A percentile compares a stretch with the other conserved stretches of the same genome.
Evolutionary conservation across 208 protist genomes (phyloP).

Genomic region (Acanthamoeba lenticulata): DNA sequence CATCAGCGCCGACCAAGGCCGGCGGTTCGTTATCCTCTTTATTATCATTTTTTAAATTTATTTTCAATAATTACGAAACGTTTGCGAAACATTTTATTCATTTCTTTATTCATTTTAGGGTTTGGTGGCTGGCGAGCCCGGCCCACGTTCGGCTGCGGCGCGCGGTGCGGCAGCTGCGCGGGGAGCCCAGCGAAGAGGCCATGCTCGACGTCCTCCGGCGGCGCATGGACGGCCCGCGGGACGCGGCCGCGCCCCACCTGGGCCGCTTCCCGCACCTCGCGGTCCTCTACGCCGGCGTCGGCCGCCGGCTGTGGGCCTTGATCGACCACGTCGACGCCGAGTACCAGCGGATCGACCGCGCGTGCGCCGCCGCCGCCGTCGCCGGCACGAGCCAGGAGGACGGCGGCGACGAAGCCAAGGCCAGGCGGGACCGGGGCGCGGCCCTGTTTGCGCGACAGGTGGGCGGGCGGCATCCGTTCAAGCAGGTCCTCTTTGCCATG

Average conservation of each 20-base stretch:
- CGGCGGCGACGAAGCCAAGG: not conserved
- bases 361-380: not conserved
- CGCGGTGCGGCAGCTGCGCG: not conserved
- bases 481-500: conserved; percentile 6
- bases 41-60: too few species aligned
- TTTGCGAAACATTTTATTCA: not conserved
- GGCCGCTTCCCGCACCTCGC: not conserved
- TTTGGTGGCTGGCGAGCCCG: not conserved
- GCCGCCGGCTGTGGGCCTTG: not conserved
- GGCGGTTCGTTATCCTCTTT: too few species aligned
- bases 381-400: too few species aligned
- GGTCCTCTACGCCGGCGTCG: not conserved
- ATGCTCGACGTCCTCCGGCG: not conserved
- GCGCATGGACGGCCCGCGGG: not conserved
- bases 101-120: not conserved
- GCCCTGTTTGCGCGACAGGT: not conserved
- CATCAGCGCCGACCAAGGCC: not conserved
- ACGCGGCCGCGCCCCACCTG: not conserved
- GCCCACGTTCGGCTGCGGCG: not conserved
- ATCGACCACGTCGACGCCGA: not conserved
- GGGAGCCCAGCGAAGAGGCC: not conserved
- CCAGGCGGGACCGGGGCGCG: not conserved
- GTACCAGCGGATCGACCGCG: not conserved
- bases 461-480: not conserved
- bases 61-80: not conserved